Percentiles rank a stretch among this genome's conserved stretches.
These are phyloP conservation scores for Asterionellopsis glacialis DNA, from an alignment of 108 stramenopile species.

Conservation along the genomic window DNA sequence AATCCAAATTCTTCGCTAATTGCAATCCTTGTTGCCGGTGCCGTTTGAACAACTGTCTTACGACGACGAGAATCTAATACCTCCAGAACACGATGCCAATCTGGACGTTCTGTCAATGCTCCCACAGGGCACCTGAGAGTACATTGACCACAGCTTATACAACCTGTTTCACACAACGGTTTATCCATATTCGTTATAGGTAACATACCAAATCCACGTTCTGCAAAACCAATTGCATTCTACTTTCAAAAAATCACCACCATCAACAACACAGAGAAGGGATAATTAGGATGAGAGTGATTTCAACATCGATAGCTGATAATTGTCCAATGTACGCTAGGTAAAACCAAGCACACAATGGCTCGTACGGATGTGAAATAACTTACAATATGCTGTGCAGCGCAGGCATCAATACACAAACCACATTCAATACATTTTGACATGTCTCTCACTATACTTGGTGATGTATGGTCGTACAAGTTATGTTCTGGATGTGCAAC, in stretches of 20 bases:
- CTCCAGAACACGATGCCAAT: conserved; percentile 35
- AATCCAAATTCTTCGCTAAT: conserved; percentile 44
- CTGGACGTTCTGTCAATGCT: conserved; percentile 38
- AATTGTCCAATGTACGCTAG: conserved; percentile 4
- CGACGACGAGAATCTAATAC: conserved; percentile 20
- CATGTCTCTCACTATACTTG: conserved; percentile 27
- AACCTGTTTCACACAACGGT: conserved; percentile 37
- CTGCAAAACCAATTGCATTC: conserved; percentile 37
- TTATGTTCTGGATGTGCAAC: conserved; percentile 22
- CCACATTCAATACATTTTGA: conserved; percentile 46
- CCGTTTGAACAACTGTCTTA: conserved; percentile 36
- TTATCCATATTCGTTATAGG: conserved; percentile 32
- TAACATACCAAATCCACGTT: conserved; percentile 25
- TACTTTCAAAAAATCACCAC: no score
- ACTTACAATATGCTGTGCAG: conserved; percentile 20
- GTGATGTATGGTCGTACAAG: conserved; percentile 26
- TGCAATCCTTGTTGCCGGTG: conserved; percentile 41
- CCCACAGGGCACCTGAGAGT: conserved; percentile 40
- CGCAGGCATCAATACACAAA: conserved; percentile 37
- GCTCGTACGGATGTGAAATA: conserved; percentile 6
- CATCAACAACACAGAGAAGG: no score
- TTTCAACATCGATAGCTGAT: background rate
- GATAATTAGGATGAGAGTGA: background rate
- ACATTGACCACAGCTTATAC: conserved; percentile 49
- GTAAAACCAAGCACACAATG: conserved; percentile 9